Evolutionary conservation across 768 basidiomycete genomes (phyloP).

Genomic region (Wakefieldia striispora): DNA sequence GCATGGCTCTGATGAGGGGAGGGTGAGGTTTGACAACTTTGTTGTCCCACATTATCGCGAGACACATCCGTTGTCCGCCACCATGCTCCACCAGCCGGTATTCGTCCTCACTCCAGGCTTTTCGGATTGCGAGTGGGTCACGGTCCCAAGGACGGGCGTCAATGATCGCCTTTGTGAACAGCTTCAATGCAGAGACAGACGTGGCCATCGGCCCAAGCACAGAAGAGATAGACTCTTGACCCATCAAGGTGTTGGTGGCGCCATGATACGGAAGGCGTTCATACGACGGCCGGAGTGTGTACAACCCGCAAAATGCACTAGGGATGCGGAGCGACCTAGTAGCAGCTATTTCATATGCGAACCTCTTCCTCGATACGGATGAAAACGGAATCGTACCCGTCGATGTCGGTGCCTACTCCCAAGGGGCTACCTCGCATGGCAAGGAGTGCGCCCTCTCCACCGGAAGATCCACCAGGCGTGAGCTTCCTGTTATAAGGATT

Average conservation of each 20-base stretch:
- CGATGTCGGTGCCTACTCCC: conserved; percentile 82
- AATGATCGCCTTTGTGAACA: conserved; percentile 43
- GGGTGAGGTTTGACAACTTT: conserved; percentile 59
- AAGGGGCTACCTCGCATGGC: conserved; percentile 45
- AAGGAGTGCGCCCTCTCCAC: conserved; percentile 82
- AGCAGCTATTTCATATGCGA: neutral
- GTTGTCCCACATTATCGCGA: conserved; percentile 69
- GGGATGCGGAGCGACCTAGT: conserved; percentile 81
- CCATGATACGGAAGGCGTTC: conserved; percentile 70
- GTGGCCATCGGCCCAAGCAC: conserved; percentile 72
- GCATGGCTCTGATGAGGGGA: conserved; percentile 60
- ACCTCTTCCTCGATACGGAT: neutral
- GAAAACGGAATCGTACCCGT: conserved; percentile 45
- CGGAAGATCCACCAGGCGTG: conserved; percentile 80
- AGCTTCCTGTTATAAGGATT: conserved; percentile 76
- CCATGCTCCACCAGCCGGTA: conserved; percentile 64
- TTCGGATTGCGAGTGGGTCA: conserved; percentile 59
- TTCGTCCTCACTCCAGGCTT: conserved; percentile 57
- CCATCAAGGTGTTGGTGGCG: conserved; percentile 62
- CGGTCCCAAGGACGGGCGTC: conserved; percentile 55
- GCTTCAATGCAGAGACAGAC: conserved; percentile 61
- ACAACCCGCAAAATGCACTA: conserved; percentile 64
- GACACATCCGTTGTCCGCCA: conserved; percentile 47
- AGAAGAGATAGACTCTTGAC: conserved; percentile 70
- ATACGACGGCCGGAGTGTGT: conserved; percentile 71